A percentile compares a stretch with the other conserved stretches of the same genome.
These are phyloP conservation scores for Hansenula anomala DNA, from an alignment of 1,139 yeast genomes.

Conservation along the genomic window DNA sequence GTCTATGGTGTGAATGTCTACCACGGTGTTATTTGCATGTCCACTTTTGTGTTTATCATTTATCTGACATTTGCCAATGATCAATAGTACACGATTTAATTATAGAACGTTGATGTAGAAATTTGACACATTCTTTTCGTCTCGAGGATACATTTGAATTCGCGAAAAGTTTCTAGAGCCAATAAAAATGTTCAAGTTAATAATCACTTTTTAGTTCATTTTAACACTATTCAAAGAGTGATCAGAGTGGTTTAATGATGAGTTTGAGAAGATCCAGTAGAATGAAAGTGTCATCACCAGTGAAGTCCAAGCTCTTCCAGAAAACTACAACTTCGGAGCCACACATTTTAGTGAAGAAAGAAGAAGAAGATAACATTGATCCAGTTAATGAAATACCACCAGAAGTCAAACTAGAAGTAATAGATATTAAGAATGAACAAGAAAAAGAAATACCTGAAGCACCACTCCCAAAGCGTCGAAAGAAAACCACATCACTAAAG, in stretches of 20 bases:
- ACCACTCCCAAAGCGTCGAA: neutral
- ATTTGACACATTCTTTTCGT: neutral
- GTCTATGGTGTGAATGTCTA: conserved; percentile 16
- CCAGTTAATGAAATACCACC: neutral
- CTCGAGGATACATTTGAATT: neutral
- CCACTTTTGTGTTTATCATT: conserved; percentile 15
- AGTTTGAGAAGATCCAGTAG: neutral
- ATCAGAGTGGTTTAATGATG: too few species aligned
- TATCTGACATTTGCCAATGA: conserved; percentile 17
- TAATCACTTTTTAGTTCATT: neutral
- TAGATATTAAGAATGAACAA: neutral
- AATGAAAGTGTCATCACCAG: neutral
- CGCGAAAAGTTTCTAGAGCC: neutral
- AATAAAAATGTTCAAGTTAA: neutral
- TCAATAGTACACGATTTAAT: too few species aligned
- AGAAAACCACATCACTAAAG: neutral
- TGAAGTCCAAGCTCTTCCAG: neutral
- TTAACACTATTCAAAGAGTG: neutral
- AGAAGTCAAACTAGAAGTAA: neutral
- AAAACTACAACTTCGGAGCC: neutral
- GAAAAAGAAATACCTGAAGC: neutral
- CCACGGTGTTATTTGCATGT: conserved; percentile 15
- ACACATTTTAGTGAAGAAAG: neutral
- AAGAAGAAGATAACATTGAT: neutral
- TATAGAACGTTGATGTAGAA: too few species aligned